These are phyloP conservation scores for Xylaria sp. DNA, from an alignment of 2,329 filamentous ascomycete species.

Conservation along the genomic window DNA sequence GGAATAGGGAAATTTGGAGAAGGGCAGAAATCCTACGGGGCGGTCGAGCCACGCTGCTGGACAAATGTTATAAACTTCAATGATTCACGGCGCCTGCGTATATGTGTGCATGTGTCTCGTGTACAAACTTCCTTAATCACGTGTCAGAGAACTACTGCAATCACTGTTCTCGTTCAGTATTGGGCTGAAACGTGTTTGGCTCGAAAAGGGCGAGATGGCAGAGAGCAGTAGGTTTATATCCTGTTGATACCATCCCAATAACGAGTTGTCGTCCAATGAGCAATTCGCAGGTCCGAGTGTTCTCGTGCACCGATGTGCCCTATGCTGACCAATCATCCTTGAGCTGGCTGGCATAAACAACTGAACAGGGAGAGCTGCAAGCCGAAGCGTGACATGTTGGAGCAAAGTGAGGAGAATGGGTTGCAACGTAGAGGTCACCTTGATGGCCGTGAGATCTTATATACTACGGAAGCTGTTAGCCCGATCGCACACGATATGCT, in stretches of 20 bases:
- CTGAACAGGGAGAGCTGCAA: constrained; percentile 38
- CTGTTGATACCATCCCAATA: neutral
- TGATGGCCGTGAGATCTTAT: constrained; percentile 8
- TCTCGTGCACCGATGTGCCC: neutral
- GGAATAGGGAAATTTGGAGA: constrained; percentile 20
- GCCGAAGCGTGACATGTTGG: constrained; percentile 27
- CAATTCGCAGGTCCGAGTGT: constrained; percentile 8
- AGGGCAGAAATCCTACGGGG: constrained; percentile 13
- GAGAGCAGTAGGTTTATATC: constrained; percentile 4
- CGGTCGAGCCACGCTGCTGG: constrained; percentile 9
- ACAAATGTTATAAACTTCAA: neutral
- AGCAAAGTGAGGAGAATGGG: constrained; percentile 35
- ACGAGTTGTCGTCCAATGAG: constrained; percentile 9
- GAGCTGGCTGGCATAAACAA: constrained; percentile 38
- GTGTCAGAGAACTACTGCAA: constrained; percentile 26
- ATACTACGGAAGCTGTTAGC: constrained; percentile 1
- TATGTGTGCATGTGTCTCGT: neutral
- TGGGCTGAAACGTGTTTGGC: constrained; percentile 19
- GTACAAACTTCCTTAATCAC: constrained; percentile 11
- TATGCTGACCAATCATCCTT: constrained; percentile 31
- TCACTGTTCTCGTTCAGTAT: constrained; percentile 7
- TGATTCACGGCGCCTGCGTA: constrained; percentile 1
- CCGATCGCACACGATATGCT: constrained; percentile 5
- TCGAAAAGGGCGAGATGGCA: neutral
- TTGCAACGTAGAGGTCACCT: constrained; percentile 23